Percentiles rank a stretch among this genome's conserved stretches.
These are phyloP conservation scores for Pichia manshurica DNA, from an alignment of 805 yeast species.

Conservation along the genomic window DNA sequence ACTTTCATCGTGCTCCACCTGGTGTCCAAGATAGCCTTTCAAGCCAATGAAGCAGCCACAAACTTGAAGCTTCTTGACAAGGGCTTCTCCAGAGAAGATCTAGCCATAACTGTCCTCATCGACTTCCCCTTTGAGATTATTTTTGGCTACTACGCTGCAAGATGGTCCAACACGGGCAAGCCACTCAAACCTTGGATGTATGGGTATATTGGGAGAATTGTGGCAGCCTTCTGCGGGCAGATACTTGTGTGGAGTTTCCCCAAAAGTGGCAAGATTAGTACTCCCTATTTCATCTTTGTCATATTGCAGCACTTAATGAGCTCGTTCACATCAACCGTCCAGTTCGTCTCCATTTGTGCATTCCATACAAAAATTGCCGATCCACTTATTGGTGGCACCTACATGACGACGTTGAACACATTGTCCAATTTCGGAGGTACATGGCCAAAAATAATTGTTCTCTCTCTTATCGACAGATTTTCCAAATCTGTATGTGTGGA, in stretches of 20 bases:
- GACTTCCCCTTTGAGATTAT: constrained; percentile 95
- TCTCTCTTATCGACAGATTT: constrained; percentile 73
- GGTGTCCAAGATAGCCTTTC: constrained; percentile 85
- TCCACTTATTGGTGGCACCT: constrained; percentile 94
- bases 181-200: constrained; percentile 86
- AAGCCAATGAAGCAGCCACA: constrained; percentile 93
- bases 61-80: constrained; percentile 84
- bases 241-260: constrained; percentile 72
- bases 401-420: constrained; percentile 94
- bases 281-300: constrained; percentile 59
- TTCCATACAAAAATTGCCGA: constrained; percentile 95
- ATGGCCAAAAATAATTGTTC: constrained; percentile 87
- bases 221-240: constrained; percentile 74
- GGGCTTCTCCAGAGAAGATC: constrained; percentile 89
- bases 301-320: constrained; percentile 79
- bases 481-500: constrained; percentile 59
- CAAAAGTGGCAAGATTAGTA: constrained; percentile 38
- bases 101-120: constrained; percentile 85
- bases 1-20: constrained; percentile 69
- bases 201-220: constrained; percentile 77
- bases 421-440: constrained; percentile 92
- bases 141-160: constrained; percentile 93
- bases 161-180: constrained; percentile 78
- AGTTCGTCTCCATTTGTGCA: constrained; percentile 89
- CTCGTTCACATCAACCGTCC: constrained; percentile 90